A percentile compares a stretch with the other conserved stretches of the same genome.
Evolutionary conservation across 139 green algal genomes (phyloP).

Genomic region (Astrephomene gubernaculifera): DNA sequence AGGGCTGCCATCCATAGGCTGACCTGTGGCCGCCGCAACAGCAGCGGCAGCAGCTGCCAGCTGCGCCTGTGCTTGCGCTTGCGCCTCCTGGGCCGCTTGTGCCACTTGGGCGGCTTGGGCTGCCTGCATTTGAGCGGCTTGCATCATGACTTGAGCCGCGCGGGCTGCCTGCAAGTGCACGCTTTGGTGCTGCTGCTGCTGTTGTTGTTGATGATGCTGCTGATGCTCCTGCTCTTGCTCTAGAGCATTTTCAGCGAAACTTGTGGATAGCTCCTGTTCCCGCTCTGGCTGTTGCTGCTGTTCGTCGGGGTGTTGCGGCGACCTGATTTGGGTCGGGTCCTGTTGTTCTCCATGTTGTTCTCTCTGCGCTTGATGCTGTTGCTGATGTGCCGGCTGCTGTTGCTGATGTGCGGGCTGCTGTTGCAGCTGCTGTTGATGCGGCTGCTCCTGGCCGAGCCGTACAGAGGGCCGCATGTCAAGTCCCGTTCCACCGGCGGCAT

Average conservation of each 20-base stretch:
- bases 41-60: background rate
- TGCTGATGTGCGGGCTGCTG: background rate
- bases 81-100: background rate
- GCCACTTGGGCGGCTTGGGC: background rate
- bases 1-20: background rate
- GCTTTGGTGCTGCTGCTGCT: background rate
- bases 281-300: background rate
- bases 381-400: background rate
- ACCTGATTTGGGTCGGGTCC: background rate
- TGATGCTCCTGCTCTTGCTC: background rate
- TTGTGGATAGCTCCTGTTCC: background rate
- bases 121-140: background rate
- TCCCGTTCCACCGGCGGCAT: too few species aligned
- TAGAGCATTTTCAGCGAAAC: background rate
- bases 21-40: background rate
- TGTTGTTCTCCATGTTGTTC: background rate
- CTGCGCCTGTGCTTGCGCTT: conserved; percentile 11
- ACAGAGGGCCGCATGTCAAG: too few species aligned
- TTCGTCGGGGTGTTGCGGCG: background rate
- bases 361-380: background rate
- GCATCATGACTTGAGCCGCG: background rate
- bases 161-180: too few species aligned
- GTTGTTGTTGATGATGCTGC: background rate
- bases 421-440: background rate
- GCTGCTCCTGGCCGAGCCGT: background rate